Evolutionary conservation across 2,329 filamentous ascomycete genomes (phyloP).

Genomic region (Mariannaea sp.): DNA sequence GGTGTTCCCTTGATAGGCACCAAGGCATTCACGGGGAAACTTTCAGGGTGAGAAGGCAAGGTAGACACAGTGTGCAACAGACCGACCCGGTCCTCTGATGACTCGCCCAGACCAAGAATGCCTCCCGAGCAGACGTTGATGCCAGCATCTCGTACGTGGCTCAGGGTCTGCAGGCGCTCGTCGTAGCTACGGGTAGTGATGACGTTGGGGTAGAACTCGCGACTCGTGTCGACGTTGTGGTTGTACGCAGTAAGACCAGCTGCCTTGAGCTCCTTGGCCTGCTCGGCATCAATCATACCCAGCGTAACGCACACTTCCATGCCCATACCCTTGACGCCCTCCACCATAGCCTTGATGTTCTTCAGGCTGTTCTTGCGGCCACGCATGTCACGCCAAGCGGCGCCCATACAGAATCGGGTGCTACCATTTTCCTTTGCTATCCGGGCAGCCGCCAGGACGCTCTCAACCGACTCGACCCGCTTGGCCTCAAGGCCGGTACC

Average conservation of each 20-base stretch:
- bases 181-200: constrained; percentile 89
- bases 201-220: constrained; percentile 85
- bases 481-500: constrained; percentile 80
- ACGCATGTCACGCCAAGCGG: constrained; percentile 92
- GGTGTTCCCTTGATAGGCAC: constrained; percentile 92
- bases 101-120: constrained; percentile 84
- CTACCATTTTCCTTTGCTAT: constrained; percentile 82
- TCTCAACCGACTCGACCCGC: constrained; percentile 78
- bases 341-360: constrained; percentile 86
- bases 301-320: constrained; percentile 95
- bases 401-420: constrained; percentile 94
- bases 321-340: constrained; percentile 76
- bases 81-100: constrained; percentile 77
- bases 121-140: constrained; percentile 91
- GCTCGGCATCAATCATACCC: constrained; percentile 83
- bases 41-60: constrained; percentile 81
- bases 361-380: constrained; percentile 82
- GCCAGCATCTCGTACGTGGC: constrained; percentile 81
- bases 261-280: constrained; percentile 80
- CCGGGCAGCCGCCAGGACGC: constrained; percentile 77
- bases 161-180: constrained; percentile 79
- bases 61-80: constrained; percentile 83
- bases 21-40: constrained; percentile 88
- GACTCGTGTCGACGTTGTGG: constrained; percentile 89
- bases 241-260: constrained; percentile 91